Conservation (phyloP, 192 early-diverging fungal species). For the Radiomyces spectabilis region DNA sequence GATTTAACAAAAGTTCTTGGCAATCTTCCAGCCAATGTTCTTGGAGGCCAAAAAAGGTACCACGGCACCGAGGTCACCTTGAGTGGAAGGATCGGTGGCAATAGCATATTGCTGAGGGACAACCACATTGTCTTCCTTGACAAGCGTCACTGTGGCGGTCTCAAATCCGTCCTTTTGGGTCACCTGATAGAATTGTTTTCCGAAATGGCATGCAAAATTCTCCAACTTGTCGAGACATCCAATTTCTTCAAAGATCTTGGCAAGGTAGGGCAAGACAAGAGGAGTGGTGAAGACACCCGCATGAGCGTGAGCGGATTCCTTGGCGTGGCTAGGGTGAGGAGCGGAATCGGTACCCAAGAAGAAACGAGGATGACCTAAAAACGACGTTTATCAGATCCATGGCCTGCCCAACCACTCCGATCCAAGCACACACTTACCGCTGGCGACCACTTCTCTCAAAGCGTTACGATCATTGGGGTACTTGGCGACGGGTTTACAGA, state of each 20-base stretch:
- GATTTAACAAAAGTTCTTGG: slow-evolving; percentile 13
- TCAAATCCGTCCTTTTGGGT: slow-evolving; percentile 40
- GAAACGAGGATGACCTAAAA: slow-evolving; percentile 80
- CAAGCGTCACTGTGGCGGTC: slow-evolving; percentile 29
- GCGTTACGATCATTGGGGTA: slow-evolving; percentile 87
- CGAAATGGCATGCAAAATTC: slow-evolving; percentile 80
- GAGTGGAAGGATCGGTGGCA: slow-evolving; percentile 17
- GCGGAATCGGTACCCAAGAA: slow-evolving; percentile 97
- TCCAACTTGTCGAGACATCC: slow-evolving; percentile 75
- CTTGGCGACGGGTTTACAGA: slow-evolving; percentile 99
- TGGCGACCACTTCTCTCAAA: slow-evolving; percentile 68
- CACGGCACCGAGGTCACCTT: slow-evolving; percentile 45
- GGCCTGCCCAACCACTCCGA: too few species aligned
- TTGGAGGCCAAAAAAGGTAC: slow-evolving; percentile 85
- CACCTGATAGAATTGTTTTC: slow-evolving; percentile 80
- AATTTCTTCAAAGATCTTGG: slow-evolving; percentile 80
- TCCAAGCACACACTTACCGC: too few species aligned
- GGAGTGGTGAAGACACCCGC: slow-evolving; percentile 95
- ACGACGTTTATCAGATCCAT: background rate
- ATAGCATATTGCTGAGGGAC: slow-evolving; percentile 52
- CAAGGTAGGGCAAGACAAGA: slow-evolving; percentile 77
- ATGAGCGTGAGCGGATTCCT: slow-evolving; percentile 74
- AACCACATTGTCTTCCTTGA: slow-evolving; percentile 25
- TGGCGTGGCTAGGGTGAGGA: slow-evolving; percentile 81
- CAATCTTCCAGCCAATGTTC: slow-evolving; percentile 56